Evolutionary conservation across 768 basidiomycete species (phyloP).

Genomic region (Exidia glandulosa): DNA sequence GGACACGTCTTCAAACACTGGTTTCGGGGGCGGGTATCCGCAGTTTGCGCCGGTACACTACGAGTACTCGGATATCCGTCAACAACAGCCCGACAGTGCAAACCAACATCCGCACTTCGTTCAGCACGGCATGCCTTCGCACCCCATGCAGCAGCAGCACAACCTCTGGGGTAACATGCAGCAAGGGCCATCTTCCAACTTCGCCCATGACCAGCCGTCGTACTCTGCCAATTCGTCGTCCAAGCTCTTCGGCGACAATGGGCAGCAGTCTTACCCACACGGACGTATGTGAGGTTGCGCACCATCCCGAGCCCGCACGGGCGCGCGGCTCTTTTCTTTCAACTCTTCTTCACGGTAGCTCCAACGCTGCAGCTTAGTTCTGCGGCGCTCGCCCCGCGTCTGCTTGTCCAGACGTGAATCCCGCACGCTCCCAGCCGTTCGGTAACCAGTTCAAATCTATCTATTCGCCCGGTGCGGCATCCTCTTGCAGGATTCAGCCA

Average conservation of each 20-base stretch:
- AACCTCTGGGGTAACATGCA: background rate
- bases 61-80: background rate
- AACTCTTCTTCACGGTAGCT: background rate
- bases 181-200: background rate
- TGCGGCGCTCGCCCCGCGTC: background rate
- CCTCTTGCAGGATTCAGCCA: background rate
- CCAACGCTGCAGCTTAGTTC: background rate
- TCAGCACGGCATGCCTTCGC: background rate
- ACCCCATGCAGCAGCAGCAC: background rate
- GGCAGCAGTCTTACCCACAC: background rate
- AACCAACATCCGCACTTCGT: background rate
- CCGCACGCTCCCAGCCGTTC: background rate
- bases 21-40: background rate
- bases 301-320: no score
- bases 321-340: background rate
- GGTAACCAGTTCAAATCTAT: background rate
- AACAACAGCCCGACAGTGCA: background rate
- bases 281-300: background rate
- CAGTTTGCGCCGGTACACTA: background rate
- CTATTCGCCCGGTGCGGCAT: background rate
- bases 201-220: background rate
- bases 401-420: background rate
- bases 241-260: background rate
- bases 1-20: background rate
- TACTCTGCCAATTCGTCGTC: background rate